Percentiles rank a stretch among this genome's conserved stretches.
Conservation (phyloP, 1,284 basidiomycete genomes). For the Cutaneotrichosporon dermatis region DNA sequence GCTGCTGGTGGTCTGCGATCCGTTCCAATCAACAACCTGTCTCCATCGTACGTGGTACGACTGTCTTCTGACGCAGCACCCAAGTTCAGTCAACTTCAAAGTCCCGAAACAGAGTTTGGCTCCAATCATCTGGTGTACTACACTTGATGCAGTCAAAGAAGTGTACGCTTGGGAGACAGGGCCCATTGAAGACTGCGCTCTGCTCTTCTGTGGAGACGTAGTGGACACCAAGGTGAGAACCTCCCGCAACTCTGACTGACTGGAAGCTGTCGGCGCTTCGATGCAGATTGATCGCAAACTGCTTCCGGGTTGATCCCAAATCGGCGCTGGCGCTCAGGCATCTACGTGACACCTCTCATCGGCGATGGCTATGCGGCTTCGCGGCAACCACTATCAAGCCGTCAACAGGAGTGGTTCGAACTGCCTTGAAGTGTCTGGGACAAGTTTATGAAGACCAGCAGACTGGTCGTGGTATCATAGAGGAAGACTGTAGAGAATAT, state of each 20-base stretch:
- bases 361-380: slow-evolving; percentile 59
- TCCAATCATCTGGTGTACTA: slow-evolving; percentile 77
- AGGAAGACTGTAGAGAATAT: too few species aligned
- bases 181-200: slow-evolving; percentile 76
- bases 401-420: slow-evolving; percentile 66
- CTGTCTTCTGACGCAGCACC: slow-evolving; percentile 62
- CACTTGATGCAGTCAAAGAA: slow-evolving; percentile 63
- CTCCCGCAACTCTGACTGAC: slow-evolving; percentile 2
- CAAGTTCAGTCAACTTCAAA: slow-evolving; percentile 82
- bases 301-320: slow-evolving; percentile 67
- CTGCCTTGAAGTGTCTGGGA: slow-evolving; percentile 56
- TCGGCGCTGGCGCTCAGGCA: slow-evolving; percentile 73
- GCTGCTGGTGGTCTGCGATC: slow-evolving; percentile 63
- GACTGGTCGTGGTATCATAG: slow-evolving; percentile 20
- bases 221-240: slow-evolving; percentile 73
- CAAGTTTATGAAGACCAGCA: slow-evolving; percentile 23
- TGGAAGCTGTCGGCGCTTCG: slow-evolving; percentile 62
- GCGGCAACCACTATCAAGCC: slow-evolving; percentile 58
- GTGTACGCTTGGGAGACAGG: slow-evolving; percentile 94
- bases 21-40: slow-evolving; percentile 80
- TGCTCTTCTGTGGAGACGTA: slow-evolving; percentile 81
- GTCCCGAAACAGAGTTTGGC: slow-evolving; percentile 64
- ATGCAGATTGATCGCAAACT: slow-evolving; percentile 82
- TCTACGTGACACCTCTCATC: slow-evolving; percentile 63
- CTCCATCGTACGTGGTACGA: slow-evolving; percentile 35